Conservation (phyloP, 495 filamentous ascomycete species). For the Aspergillus baeticus region DNA sequence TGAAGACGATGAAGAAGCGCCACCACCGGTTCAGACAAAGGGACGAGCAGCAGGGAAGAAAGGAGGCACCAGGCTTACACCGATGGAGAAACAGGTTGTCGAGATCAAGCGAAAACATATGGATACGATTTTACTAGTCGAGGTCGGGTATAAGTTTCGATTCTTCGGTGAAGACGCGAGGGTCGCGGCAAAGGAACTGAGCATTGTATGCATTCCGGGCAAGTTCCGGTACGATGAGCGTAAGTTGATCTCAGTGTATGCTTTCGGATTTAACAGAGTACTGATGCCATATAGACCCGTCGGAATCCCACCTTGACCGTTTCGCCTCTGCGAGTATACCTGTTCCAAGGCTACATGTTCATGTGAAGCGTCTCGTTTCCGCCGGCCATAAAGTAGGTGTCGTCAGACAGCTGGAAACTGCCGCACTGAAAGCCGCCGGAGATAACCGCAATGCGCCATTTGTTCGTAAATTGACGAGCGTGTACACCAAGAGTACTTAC, state of each 20-base stretch:
- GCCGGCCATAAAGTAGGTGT: conserved; percentile 96
- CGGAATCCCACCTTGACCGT: conserved; percentile 87
- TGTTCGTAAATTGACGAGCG: conserved; percentile 86
- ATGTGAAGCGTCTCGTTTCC: conserved; percentile 88
- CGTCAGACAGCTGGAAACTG: conserved; percentile 94
- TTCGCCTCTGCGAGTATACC: conserved; percentile 97
- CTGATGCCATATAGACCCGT: conserved; percentile 53
- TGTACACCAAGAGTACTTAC: conserved; percentile 98
- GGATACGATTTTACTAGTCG: conserved; percentile 84
- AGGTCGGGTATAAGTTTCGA: conserved; percentile 97
- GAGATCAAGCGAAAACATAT: conserved; percentile 91
- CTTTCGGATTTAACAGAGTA: background rate
- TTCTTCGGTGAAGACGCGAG: conserved; percentile 98
- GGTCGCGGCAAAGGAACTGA: conserved; percentile 83
- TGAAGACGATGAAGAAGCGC: conserved; percentile 56
- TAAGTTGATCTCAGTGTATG: conserved; percentile 34
- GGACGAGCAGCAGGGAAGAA: conserved; percentile 61
- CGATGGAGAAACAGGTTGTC: conserved; percentile 89
- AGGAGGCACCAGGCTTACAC: conserved; percentile 74
- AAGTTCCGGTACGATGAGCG: conserved; percentile 94
- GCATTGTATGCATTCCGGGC: conserved; percentile 95
- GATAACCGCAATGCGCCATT: conserved; percentile 95
- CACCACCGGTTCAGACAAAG: conserved; percentile 51
- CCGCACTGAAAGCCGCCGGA: conserved; percentile 93
- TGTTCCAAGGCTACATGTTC: conserved; percentile 86